Conservation (phyloP, 805 yeast genomes). For the Candida methanosorbosa region DNA sequence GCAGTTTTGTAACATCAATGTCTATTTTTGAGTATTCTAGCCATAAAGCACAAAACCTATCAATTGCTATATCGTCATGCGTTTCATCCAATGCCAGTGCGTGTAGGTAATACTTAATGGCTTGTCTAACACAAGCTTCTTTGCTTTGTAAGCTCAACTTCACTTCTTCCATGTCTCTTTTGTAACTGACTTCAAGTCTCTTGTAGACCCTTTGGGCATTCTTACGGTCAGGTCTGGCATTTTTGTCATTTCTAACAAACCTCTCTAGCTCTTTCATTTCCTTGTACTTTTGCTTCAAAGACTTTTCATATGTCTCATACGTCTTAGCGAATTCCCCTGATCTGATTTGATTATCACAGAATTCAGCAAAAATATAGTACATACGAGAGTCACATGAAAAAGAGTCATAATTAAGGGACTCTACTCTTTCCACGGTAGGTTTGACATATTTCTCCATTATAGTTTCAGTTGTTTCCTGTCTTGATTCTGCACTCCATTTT, state of each 20-base stretch:
- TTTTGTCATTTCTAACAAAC: constrained; percentile 31
- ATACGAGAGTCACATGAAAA: constrained; percentile 28
- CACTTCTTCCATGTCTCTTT: constrained; percentile 41
- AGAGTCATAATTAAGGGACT: constrained; percentile 12
- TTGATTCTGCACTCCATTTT: constrained; percentile 64
- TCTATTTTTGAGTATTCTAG: constrained; percentile 36
- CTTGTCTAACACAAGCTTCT: constrained; percentile 31
- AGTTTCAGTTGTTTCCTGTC: constrained; percentile 53
- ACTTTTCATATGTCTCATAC: constrained; percentile 28
- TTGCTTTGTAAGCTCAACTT: constrained; percentile 27
- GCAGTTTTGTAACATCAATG: constrained; percentile 28
- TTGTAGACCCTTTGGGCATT: constrained; percentile 44
- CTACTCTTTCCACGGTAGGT: constrained; percentile 26
- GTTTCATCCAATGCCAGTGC: constrained; percentile 36
- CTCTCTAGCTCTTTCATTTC: constrained; percentile 43
- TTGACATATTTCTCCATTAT: constrained; percentile 52
- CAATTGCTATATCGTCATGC: constrained; percentile 49
- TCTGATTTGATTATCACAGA: constrained; percentile 60
- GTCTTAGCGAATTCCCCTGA: constrained; percentile 35
- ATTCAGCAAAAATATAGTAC: constrained; percentile 56
- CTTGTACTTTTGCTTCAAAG: constrained; percentile 28
- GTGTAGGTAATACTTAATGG: constrained; percentile 51
- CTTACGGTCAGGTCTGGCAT: constrained; percentile 37
- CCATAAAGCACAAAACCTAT: constrained; percentile 81
- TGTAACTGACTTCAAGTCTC: constrained; percentile 38